A percentile compares a stretch with the other conserved stretches of the same genome.
phyloP scores from a whole-genome alignment of 139 green algal species.

The Nannochloris sp. region DNA sequence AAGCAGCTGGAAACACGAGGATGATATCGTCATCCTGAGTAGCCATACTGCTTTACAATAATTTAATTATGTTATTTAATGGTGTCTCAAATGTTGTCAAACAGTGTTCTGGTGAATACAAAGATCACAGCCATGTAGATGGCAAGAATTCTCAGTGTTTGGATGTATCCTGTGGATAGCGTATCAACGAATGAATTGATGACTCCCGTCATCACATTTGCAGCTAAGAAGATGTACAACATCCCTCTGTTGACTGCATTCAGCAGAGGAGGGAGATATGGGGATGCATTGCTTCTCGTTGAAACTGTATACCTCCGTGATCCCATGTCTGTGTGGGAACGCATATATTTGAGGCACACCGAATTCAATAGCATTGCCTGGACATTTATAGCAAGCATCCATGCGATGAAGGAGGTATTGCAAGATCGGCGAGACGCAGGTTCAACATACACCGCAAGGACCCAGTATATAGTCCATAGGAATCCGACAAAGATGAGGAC shows the following conservation, averaged over 20 bases:
- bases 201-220: conserved; percentile 67
- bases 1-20: too few relatives aligned
- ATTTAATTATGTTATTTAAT: too few relatives aligned
- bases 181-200: conserved; percentile 54
- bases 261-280: too few relatives aligned
- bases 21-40: too few relatives aligned
- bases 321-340: too few relatives aligned
- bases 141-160: conserved; percentile 18
- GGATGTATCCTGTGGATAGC: conserved; percentile 24
- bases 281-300: too few relatives aligned
- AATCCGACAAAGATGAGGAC: conserved; percentile 25
- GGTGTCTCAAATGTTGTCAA: neutral
- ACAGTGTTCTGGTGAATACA: neutral
- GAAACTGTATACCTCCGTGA: too few relatives aligned
- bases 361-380: conserved; percentile 31
- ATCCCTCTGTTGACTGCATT: conserved; percentile 32
- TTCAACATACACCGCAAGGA: conserved; percentile 36
- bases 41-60: too few relatives aligned
- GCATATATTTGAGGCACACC: neutral
- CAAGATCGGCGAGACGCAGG: conserved; percentile 47
- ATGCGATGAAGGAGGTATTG: conserved; percentile 74
- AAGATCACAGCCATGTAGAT: conserved; percentile 19
- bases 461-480: neutral
- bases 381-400: conserved; percentile 47
- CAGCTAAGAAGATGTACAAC: conserved; percentile 62